Percentiles rank a stretch among this genome's conserved stretches.
Evolutionary conservation across 1,284 basidiomycete genomes (phyloP).

Genomic region (Afroboletus lepidellus): DNA sequence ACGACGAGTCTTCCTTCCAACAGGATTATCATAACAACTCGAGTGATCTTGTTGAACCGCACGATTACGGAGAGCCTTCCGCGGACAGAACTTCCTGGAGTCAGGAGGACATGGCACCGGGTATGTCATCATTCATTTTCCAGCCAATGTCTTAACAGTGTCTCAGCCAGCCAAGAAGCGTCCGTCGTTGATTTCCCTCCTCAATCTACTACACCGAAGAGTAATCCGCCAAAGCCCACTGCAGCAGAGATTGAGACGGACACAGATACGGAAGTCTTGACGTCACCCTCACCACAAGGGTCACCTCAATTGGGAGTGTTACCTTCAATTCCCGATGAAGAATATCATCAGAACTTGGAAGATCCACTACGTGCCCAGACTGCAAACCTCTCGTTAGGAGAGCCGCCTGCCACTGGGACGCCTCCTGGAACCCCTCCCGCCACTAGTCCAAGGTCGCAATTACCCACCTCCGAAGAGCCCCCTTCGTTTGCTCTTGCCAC

Average conservation of each 20-base stretch:
- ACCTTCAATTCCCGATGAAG: conserved; percentile 8
- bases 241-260: conserved; percentile 25
- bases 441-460: neutral
- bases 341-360: conserved; percentile 17
- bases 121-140: conserved; percentile 28
- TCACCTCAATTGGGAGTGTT: conserved; percentile 19
- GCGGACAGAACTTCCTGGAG: conserved; percentile 20
- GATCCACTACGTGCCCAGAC: conserved; percentile 8
- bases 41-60: conserved; percentile 33
- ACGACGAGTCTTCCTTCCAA: conserved; percentile 20
- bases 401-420: conserved; percentile 16
- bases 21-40: conserved; percentile 32
- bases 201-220: conserved; percentile 29
- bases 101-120: conserved; percentile 33
- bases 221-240: conserved; percentile 14
- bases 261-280: conserved; percentile 30
- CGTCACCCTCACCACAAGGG: conserved; percentile 20
- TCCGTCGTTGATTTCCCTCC: conserved; percentile 17
- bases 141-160: conserved; percentile 7
- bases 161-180: conserved; percentile 42
- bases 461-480: conserved; percentile 10
- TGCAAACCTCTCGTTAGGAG: neutral
- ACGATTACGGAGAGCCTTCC: conserved; percentile 28
- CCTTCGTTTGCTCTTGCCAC: conserved; percentile 40
- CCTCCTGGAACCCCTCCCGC: conserved; percentile 29